Evolutionary conservation across 192 early-diverging fungal genomes (phyloP).

Genomic region (Podila minutissima): DNA sequence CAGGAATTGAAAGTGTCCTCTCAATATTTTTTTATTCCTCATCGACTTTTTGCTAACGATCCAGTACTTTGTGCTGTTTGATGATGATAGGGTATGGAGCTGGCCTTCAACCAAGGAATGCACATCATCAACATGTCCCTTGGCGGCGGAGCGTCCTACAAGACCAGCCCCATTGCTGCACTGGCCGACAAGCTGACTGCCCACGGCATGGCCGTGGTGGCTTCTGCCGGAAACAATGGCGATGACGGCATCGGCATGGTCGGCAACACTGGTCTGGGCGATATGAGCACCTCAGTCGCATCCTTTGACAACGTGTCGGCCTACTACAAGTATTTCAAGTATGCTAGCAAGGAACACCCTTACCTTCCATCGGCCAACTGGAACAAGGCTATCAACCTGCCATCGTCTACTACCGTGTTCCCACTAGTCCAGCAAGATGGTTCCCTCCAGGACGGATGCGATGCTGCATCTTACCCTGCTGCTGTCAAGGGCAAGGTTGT

Average conservation of each 20-base stretch:
- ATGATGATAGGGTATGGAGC: background rate
- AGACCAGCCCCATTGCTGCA: slow-evolving; percentile 58
- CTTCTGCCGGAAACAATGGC: slow-evolving; percentile 82
- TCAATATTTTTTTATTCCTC: too few species aligned
- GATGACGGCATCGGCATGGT: slow-evolving; percentile 47
- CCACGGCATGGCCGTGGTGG: slow-evolving; percentile 66
- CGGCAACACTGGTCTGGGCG: slow-evolving; percentile 17
- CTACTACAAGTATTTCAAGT: slow-evolving; percentile 19
- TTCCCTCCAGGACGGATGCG: slow-evolving; percentile 28
- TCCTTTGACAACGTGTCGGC: slow-evolving; percentile 18
- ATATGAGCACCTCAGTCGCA: slow-evolving; percentile 5
- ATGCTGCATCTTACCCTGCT: slow-evolving; percentile 8
- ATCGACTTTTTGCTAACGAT: too few species aligned
- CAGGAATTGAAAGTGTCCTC: too few species aligned
- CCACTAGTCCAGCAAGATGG: slow-evolving; percentile 31
- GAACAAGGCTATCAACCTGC: slow-evolving; percentile 45
- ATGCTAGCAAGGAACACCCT: slow-evolving; percentile 19
- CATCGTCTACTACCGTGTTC: slow-evolving; percentile 24
- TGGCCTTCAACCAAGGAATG: background rate
- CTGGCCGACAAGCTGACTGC: slow-evolving; percentile 56
- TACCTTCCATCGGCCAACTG: slow-evolving; percentile 12
- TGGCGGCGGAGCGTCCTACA: slow-evolving; percentile 63
- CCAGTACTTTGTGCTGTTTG: too few species aligned
- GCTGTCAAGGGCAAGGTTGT: slow-evolving; percentile 48
- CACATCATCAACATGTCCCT: slow-evolving; percentile 70